Base-by-base conservation (phyloP, 306 rosid genomes). In the Lathyrus oleraceus region DNA sequence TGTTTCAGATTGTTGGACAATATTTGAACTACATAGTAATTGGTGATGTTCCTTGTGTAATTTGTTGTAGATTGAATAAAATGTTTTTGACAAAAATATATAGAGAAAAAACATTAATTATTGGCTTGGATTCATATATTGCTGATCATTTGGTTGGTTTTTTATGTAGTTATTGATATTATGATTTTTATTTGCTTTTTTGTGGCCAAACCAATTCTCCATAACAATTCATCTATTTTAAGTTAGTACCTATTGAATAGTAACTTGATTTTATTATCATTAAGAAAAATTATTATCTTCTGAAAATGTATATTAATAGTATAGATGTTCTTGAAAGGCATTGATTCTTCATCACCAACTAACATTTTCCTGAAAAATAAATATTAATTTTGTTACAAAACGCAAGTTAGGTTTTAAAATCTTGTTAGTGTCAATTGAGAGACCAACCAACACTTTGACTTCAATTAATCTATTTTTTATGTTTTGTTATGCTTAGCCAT, bases 141-240 rank as follows among this genome's bases (percentile, higher is more conserved):
- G 2, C 20, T 32, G n/a, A 28, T 71, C 62, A 44, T 76, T 68
- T 64, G 73, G 20, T 42, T 65, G 36, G 36, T 30, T 44, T 69
- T 38, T 23, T 25, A 13, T 13, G 7, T 15, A 52, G 40, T 64
- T 45, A 19, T 27, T 72, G 53, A 67, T 72, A 17, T 16, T 72
- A 53, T 28, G 40, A 67, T 61, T 54, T 45, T 20, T 27, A 16
- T 3, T 27, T 70, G 40, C 70, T 52, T 70, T 70, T 51, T 38
- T 38, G 64, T 12, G 1, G 52, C 53, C 19, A 30, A 65, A 53
- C 42, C 35, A 40, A 61, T 44, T 58, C 47, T 74, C 68, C 39
- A 8, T 32, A 14, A 74, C 12, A 13, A 61, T 5, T 68, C 5
- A 56, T 72, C 25, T 32, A 10, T 45, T 67, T 21, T 52, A 45